Evolutionary conservation across 176 grass and related monocot genomes (phyloP).

Genomic region (Cocos nucifera): DNA sequence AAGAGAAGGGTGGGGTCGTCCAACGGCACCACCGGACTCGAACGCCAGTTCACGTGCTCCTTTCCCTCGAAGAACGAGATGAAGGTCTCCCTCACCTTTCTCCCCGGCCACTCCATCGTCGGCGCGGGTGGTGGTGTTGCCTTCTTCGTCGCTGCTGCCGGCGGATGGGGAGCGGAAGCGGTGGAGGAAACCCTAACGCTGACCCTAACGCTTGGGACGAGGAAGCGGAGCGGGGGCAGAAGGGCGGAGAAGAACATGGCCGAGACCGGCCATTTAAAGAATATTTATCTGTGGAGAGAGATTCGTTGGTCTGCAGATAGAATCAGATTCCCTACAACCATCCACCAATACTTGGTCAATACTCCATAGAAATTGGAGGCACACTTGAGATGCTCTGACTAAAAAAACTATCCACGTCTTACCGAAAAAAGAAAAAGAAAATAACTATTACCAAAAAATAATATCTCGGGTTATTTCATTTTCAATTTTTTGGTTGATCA

Average conservation of each 20-base stretch:
- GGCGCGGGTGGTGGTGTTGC: neutral
- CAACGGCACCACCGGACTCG: slow-evolving; percentile 70
- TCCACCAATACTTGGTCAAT: too few species aligned
- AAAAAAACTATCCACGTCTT: too few species aligned
- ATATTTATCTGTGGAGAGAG: too few species aligned
- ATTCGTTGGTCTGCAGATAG: too few species aligned
- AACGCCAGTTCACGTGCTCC: slow-evolving; percentile 56
- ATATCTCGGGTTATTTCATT: too few species aligned
- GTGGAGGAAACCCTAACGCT: neutral
- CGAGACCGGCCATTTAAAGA: neutral
- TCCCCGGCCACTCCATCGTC: slow-evolving; percentile 43
- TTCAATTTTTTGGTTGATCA: too few species aligned
- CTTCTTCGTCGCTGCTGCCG: neutral
- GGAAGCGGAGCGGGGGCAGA: slow-evolving; percentile 1
- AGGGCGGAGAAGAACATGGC: neutral
- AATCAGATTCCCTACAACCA: too few species aligned
- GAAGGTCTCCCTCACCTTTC: slow-evolving; percentile 44
- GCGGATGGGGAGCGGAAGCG: neutral
- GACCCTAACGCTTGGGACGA: neutral
- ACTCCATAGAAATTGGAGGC: too few species aligned
- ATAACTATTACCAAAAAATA: too few species aligned
- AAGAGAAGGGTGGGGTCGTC: slow-evolving; percentile 96
- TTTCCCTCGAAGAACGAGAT: slow-evolving; percentile 51
- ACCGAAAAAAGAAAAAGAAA: too few species aligned
- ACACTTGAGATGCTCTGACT: too few species aligned